These are phyloP conservation scores for Lecanicillium sp. DNA, from an alignment of 2,329 filamentous ascomycete genomes.

Conservation along the genomic window DNA sequence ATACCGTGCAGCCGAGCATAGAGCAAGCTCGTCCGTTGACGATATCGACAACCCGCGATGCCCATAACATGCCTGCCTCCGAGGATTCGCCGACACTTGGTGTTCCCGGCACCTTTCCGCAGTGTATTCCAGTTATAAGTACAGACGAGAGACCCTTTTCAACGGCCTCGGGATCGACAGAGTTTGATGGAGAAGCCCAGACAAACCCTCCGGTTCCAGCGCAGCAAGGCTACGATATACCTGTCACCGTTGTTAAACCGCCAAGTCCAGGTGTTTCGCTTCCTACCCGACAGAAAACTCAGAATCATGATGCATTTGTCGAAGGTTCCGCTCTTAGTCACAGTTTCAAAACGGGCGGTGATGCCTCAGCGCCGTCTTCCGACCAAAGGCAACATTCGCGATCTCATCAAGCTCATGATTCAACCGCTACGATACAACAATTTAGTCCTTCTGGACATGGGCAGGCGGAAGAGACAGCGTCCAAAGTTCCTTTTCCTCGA, in stretches of 20 bases:
- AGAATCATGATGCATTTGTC: conserved; percentile 45
- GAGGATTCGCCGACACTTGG: conserved; percentile 59
- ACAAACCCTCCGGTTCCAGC: conserved; percentile 40
- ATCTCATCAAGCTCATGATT: conserved; percentile 3
- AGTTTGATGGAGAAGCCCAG: conserved; percentile 68
- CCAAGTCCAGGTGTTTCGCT: conserved; percentile 19
- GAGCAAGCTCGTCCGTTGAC: conserved; percentile 5
- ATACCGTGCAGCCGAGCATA: no score
- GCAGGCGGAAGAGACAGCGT: neutral
- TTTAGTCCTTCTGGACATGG: neutral
- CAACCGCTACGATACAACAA: conserved; percentile 16
- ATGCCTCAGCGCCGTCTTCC: no score
- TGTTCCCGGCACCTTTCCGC: conserved; percentile 56
- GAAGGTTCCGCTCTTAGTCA: conserved; percentile 27
- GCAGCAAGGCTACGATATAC: conserved; percentile 16
- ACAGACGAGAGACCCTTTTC: conserved; percentile 47
- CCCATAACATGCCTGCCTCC: neutral
- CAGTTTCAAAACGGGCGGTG: no score
- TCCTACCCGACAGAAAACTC: conserved; percentile 22
- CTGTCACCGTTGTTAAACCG: conserved; percentile 19
- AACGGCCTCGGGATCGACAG: conserved; percentile 55
- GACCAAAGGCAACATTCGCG: neutral
- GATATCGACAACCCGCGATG: conserved; percentile 8
- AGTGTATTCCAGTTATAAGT: conserved; percentile 26
- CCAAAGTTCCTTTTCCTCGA: conserved; percentile 16